Percentiles rank a stretch among this genome's conserved stretches.
Conservation (phyloP, 345 rosid genomes). For the Bruguiera parviflora region DNA sequence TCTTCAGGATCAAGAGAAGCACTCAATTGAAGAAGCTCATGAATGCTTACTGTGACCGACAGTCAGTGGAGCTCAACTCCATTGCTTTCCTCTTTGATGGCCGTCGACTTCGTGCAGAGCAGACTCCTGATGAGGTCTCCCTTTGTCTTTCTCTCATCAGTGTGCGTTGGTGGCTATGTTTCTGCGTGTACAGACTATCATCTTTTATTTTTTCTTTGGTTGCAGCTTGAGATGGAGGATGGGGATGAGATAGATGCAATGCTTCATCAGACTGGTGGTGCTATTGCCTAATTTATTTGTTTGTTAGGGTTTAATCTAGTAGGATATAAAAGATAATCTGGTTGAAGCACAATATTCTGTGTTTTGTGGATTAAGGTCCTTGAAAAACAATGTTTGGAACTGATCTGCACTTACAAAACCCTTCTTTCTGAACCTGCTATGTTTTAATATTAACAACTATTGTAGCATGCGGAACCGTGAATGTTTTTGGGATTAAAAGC, state of each 20-base stretch:
- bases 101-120: constrained; percentile 73
- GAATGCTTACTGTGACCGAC: constrained; percentile 87
- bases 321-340: too few species aligned
- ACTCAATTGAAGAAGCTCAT: constrained; percentile 86
- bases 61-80: constrained; percentile 67
- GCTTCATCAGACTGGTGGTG: constrained; percentile 78
- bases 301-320: too few species aligned
- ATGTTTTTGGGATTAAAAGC: too few species aligned
- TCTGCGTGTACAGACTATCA: neutral
- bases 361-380: too few species aligned
- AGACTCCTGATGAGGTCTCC: constrained; percentile 81
- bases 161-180: too few species aligned
- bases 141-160: neutral
- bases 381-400: too few species aligned
- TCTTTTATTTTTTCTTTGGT: neutral
- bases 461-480: too few species aligned
- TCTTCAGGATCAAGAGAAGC: constrained; percentile 80
- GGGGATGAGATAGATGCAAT: constrained; percentile 90
- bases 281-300: neutral
- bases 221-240: constrained; percentile 80
- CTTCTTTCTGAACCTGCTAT: too few species aligned
- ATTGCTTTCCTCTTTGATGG: constrained; percentile 89
- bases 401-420: too few species aligned
- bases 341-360: too few species aligned
- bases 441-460: too few species aligned